Evolutionary conservation across 805 yeast genomes (phyloP).

Genomic region (Kodamaea neixiangensis): DNA sequence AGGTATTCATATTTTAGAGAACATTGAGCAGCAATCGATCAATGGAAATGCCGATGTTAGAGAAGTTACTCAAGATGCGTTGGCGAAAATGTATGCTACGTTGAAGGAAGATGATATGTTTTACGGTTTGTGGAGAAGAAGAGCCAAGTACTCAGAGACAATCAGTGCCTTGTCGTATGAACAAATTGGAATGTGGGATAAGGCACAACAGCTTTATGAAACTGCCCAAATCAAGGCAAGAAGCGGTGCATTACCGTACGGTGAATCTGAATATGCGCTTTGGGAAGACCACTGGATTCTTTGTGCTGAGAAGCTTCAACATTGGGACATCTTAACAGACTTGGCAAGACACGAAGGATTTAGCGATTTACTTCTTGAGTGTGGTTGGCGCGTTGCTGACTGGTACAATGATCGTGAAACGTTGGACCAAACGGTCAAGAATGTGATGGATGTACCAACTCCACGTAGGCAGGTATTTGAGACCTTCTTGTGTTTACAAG

Average conservation of each 20-base stretch:
- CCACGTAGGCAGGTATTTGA: conserved; percentile 96
- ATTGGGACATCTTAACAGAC: conserved; percentile 97
- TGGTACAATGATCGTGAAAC: conserved; percentile 97
- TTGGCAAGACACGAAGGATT: conserved; percentile 97
- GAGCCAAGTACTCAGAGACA: conserved; percentile 93
- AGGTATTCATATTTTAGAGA: conserved; percentile 81
- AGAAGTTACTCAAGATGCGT: conserved; percentile 86
- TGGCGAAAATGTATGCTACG: conserved; percentile 83
- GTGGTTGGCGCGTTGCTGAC: conserved; percentile 99
- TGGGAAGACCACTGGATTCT: conserved; percentile 99
- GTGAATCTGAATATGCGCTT: conserved; percentile 89
- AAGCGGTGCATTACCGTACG: conserved; percentile 91
- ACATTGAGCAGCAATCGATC: conserved; percentile 55
- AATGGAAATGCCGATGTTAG: conserved; percentile 73
- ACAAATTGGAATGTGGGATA: conserved; percentile 93
- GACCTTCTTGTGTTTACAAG: conserved; percentile 89
- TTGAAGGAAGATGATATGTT: conserved; percentile 95
- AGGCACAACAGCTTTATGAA: conserved; percentile 91
- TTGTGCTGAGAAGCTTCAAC: conserved; percentile 95
- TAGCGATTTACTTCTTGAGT: conserved; percentile 90
- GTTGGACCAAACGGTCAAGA: conserved; percentile 87
- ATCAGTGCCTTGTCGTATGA: conserved; percentile 91
- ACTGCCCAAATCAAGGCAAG: conserved; percentile 96
- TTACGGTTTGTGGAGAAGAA: conserved; percentile 95
- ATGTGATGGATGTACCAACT: conserved; percentile 98